phyloP scores from a whole-genome alignment of 345 rosid species.

The Syzygium jambos region DNA sequence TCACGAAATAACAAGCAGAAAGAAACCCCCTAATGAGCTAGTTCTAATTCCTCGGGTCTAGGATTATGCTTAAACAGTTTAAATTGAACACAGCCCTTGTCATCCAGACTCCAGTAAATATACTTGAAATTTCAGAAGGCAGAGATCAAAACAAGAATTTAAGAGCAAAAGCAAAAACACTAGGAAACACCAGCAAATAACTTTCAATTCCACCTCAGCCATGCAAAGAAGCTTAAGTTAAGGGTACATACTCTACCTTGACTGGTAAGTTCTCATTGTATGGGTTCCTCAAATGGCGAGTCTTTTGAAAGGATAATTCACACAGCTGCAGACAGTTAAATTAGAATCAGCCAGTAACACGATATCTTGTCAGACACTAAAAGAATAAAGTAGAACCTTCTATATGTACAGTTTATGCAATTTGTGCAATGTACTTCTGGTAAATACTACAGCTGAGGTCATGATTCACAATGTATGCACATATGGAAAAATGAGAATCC shows the following conservation, averaged over 20 bases:
- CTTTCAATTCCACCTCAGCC: not conserved
- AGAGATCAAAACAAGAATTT: not conserved
- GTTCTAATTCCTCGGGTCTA: not conserved
- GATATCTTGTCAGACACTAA: not conserved
- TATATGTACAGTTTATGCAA: not conserved
- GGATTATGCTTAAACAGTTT: not conserved
- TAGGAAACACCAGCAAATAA: not conserved
- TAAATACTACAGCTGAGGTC: not conserved
- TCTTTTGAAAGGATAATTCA: conserved; percentile 89
- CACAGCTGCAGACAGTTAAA: conserved; percentile 60
- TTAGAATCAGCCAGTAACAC: conserved; percentile 11
- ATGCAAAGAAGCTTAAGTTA: not conserved
- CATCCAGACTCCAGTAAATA: not conserved
- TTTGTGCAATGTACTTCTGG: not conserved
- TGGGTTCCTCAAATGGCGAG: conserved; percentile 91
- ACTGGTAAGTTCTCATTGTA: conserved; percentile 96
- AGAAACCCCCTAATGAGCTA: not conserved
- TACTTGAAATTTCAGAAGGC: not conserved
- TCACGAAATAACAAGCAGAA: not conserved
- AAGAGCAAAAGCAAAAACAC: not conserved
- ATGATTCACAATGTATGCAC: not conserved
- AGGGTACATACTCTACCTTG: conserved; percentile 42
- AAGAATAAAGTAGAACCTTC: not conserved
- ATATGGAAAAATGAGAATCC: not conserved
- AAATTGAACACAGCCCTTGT: not conserved